Evolutionary conservation across 352 stramenopile genomes (phyloP).

Genomic region (Blastocystis sp.): DNA sequence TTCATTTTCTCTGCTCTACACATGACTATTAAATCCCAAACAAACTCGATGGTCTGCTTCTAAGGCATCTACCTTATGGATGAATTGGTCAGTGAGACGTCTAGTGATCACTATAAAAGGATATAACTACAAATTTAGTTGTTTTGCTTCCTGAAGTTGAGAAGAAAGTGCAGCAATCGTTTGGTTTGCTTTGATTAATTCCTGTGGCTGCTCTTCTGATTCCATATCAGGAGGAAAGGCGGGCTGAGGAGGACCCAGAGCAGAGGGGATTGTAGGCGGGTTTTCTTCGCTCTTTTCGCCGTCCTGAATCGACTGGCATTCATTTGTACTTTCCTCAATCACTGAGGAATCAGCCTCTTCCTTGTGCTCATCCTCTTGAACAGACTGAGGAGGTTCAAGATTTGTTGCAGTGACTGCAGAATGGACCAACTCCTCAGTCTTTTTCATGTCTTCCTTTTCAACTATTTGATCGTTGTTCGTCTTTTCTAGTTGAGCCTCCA

Average conservation of each 20-base stretch:
- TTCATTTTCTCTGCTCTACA: constrained; percentile 2
- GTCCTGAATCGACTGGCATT: background rate
- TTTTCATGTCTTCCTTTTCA: background rate
- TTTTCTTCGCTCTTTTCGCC: background rate
- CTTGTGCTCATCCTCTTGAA: background rate
- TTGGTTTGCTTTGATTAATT: background rate
- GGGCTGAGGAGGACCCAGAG: constrained; percentile 33
- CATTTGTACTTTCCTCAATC: background rate
- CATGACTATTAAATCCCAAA: background rate
- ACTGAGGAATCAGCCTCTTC: background rate
- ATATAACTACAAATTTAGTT: background rate
- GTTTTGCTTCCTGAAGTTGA: background rate
- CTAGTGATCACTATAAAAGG: background rate
- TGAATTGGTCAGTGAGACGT: constrained; percentile 18
- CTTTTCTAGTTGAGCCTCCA: background rate
- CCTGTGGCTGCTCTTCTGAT: background rate
- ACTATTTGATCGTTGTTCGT: background rate
- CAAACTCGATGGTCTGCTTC: constrained; percentile 31
- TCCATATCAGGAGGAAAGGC: background rate
- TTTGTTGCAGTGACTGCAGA: background rate
- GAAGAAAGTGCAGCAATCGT: background rate
- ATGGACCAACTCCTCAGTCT: background rate
- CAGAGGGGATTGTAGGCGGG: background rate
- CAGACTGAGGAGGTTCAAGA: background rate
- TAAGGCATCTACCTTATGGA: background rate